Evolutionary conservation across 306 rosid genomes (phyloP), one percentile per base, ranked within the genome.

Genomic region (Herpetospermum pedunculosum): DNA sequence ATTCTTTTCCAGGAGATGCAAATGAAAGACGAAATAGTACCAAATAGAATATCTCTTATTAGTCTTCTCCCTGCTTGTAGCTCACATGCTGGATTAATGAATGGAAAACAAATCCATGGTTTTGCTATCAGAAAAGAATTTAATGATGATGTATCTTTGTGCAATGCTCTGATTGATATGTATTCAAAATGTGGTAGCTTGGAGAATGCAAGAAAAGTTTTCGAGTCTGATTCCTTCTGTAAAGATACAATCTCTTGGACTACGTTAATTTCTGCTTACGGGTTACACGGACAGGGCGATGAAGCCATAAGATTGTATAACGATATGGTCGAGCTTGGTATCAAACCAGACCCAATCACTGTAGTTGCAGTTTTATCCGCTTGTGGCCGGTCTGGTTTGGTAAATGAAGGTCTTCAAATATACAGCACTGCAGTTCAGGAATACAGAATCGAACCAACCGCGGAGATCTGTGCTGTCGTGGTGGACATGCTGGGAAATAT

Each of bases 111-210:
- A 70, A 77, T 92, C 73, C 98, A 87, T 46, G 85, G 92, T 4
- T 88, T 78, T 73, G 81, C 89, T 7, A 38, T 88, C 21, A 82
- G 84, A 77, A 85, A 80, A 85, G 81, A 82, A 58, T 63, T 88
- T 65, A 79, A 49, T 69, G 77, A 43, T 26, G 80, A 92, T 73
- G 77, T 75, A 62, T 77, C 90, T 10, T 19, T 90, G 40, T 74
- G 81, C 59, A 92, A 90, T 83, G 90, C 98, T 48, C 72, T 92
- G 35, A 86, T 90, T 19, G 96, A 88, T 78, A 87, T 84, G 97
- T 90, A 90, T 62, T 80, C 90, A 50, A 92, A 88, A 82, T 88
- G 98, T 68, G 97, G 98, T 80, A 85, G 82, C 81, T 81, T 87
- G 79, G 87, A 77, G 65, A 81, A 80, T 53, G 91, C 90, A 15